Base-by-base conservation (phyloP, 306 rosid genomes). In the Gastrolobium villosum region DNA sequence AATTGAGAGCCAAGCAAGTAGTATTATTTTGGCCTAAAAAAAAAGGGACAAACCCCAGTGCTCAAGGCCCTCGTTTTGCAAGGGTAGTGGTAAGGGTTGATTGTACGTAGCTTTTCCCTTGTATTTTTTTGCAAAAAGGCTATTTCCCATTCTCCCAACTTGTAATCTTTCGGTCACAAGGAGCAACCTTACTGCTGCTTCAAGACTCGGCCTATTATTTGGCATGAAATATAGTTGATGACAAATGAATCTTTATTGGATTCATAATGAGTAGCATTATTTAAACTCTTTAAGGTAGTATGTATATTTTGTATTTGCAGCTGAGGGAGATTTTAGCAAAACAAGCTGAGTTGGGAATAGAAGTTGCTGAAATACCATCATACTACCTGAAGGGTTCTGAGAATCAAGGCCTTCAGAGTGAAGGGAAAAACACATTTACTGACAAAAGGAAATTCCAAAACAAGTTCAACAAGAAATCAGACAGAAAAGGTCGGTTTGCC, bases 311-410 rank as follows among this genome's bases (percentile, higher is more conserved):
- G 46, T 79, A 84, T 76, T 87, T 85, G 89, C 91, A 91, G 91
- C 98, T 95, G 43, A 88, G 78, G 84, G 96, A 93, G 54, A 87
- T 95, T 88, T 81, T 95, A 79, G 90, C 94, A 26, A 91, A 90
- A 92, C 97, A 95, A 81, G 98, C 93, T 77, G 93, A 93, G 81
- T 80, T 95, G 78, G 99, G 99, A 72, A 56, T 95, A 76, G 97
- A 93, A 95, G 98, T 95, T 65, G 96, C 98, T 26, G 99, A 95
- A 69, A 83, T 95, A 82, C 99, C 99, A 53, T 61, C 94, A 10
- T 36, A 80, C 78, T 93, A 84, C 87, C 89, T 93, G 53, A 85
- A 64, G 77, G 90, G 93, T 77, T 70, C 79, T 7, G 75, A 70
- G 68, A 82, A 81, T 62, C 75, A 69, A 73, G 86, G 78, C 77